Base-by-base conservation (phyloP, 2,329 filamentous ascomycete genomes). In the Cladosporium sp. region DNA sequence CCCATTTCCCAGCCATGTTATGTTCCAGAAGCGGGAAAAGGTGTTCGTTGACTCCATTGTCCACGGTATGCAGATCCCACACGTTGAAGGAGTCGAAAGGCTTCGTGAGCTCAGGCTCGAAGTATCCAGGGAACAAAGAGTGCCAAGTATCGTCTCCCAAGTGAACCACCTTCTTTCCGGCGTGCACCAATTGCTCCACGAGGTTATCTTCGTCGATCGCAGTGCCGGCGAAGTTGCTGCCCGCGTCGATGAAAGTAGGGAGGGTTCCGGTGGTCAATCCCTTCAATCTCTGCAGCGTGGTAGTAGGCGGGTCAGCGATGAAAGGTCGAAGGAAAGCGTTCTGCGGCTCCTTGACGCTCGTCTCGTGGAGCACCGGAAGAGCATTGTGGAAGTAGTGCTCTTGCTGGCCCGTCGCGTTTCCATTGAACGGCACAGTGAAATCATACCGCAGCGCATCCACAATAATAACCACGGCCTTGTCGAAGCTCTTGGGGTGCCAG, bases 71-170 rank as follows among this genome's bases (percentile, higher is more conserved):
- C 61, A 99, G 71, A 68, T 99, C 93, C 89, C 90, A 96, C 6
- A 97, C 93, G 64, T 97, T 96, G 73, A 99, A 95, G 55, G 92
- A 97, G 67, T 97, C 92, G 68, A 96, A 99, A 0, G 93, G 83
- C 60, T 79, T 82, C 59, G 91, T 96, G 51, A 96, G 82, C 51
- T 92, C 87, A 7, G 84, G 74, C 67, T 96, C 85, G 62, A 99
- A 99, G 68, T 95, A 90, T n/a, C 80, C 88, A 0, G 93, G 93
- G 66, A 97, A 99, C 13, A 99, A 75, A 38, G 89, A 80, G 58
- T 90, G 88, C 93, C 93, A 99, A 4, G 93, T 99, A 70, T 99
- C 92, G 67, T 99, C 93, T n/a, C 93, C 93, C 32, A 99, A 74
- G 63, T 99, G 95, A 5, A 91, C 93, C 58, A 99, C 82, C 56